phyloP scores from a whole-genome alignment of 1,284 basidiomycete genomes.

The Malassezia arunalokei region DNA sequence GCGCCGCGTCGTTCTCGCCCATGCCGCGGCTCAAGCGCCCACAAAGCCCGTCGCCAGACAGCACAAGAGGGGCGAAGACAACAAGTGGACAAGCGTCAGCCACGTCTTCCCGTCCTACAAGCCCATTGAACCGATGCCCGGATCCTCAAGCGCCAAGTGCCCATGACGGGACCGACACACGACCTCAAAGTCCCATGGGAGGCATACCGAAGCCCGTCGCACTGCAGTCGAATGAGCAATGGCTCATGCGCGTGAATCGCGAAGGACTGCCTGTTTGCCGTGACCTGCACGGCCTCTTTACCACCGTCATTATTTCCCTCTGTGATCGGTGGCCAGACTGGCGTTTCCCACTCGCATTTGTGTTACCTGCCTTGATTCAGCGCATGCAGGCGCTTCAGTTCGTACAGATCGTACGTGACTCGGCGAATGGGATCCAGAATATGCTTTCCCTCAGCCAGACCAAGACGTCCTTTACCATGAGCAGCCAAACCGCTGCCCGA shows the following conservation, averaged over 20 bases:
- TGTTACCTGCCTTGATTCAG: constrained; percentile 85
- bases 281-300: constrained; percentile 97
- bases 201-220: constrained; percentile 4
- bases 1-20: background rate
- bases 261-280: constrained; percentile 45
- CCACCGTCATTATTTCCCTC: constrained; percentile 87
- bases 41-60: background rate
- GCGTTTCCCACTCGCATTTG: constrained; percentile 62
- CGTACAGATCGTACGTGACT: constrained; percentile 92
- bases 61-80: background rate
- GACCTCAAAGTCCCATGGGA: background rate
- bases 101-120: background rate
- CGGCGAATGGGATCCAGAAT: constrained; percentile 91
- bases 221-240: constrained; percentile 14
- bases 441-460: constrained; percentile 97
- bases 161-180: background rate
- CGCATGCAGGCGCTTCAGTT: constrained; percentile 95
- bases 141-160: background rate
- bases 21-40: background rate
- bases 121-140: background rate
- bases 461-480: constrained; percentile 99
- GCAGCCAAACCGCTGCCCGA: constrained; percentile 94
- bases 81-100: background rate
- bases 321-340: constrained; percentile 16
- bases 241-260: constrained; percentile 14